Conservation (phyloP, 805 yeast genomes). For the Clavispora fructus region DNA sequence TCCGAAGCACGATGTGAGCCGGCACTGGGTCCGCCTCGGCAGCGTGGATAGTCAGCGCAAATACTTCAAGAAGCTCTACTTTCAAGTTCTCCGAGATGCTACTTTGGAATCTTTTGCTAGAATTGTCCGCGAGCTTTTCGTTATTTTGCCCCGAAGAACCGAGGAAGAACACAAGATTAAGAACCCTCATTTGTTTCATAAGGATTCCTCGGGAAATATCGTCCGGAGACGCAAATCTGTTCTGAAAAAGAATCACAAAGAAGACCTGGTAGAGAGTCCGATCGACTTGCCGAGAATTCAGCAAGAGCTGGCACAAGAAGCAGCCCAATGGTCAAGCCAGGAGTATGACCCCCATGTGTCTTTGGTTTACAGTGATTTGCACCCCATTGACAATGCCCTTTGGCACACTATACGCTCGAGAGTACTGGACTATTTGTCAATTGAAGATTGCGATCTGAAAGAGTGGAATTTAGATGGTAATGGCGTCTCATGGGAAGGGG, state of each 20-base stretch:
- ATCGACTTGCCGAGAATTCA: slow-evolving; percentile 26
- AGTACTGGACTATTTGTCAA: slow-evolving; percentile 58
- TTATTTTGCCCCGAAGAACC: slow-evolving; percentile 37
- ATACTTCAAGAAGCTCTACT: slow-evolving; percentile 50
- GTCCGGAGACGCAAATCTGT: slow-evolving; percentile 16
- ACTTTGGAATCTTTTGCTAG: slow-evolving; percentile 49
- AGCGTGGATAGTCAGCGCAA: slow-evolving; percentile 43
- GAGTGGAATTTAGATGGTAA: slow-evolving; percentile 22
- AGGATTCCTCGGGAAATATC: slow-evolving; percentile 26
- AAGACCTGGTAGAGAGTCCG: slow-evolving; percentile 11
- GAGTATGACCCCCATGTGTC: slow-evolving; percentile 73
- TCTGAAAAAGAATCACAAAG: slow-evolving; percentile 15
- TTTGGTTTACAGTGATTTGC: slow-evolving; percentile 57
- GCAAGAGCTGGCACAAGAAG: slow-evolving; percentile 44
- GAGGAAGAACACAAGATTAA: slow-evolving; percentile 30
- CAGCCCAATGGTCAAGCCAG: slow-evolving; percentile 47
- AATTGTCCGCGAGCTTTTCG: slow-evolving; percentile 54
- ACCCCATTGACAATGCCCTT: slow-evolving; percentile 64
- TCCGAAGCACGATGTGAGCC: slow-evolving; percentile 31
- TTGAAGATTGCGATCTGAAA: slow-evolving; percentile 37
- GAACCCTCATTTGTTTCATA: slow-evolving; percentile 36
- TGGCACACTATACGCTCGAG: slow-evolving; percentile 59
- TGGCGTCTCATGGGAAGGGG: slow-evolving; percentile 59
- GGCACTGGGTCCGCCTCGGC: slow-evolving; percentile 35
- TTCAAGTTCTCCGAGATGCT: slow-evolving; percentile 41